Evolutionary conservation across 352 stramenopile species (phyloP), one percentile per base, ranked within the genome.

Genomic region (Plasmopara muralis): DNA sequence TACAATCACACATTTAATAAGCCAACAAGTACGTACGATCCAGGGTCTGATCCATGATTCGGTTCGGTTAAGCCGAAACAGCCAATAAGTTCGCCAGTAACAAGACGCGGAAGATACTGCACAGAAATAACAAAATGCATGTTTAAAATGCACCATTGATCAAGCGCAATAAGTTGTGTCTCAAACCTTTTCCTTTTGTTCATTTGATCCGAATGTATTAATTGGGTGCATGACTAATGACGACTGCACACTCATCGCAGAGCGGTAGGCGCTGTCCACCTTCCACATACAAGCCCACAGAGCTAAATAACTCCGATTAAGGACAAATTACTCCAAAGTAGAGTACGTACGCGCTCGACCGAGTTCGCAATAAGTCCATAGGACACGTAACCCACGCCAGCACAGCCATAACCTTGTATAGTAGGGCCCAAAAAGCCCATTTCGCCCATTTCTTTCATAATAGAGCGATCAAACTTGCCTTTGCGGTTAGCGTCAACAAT

Each of bases 11-110:
- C 20, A 25, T 25, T 25, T 3, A 3, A 25, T 25, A 25, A 25
- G 3, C 20, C 20, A 25, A 25, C 20, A 25, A 25, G 20, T 47
- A 14, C 74, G 56, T 73, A 87, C 74, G 79, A 93, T 55, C 74
- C 77, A 42, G 96, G 95, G 72, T 99, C 96, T 6, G 84, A 97
- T 50, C 96, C 96, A 82, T 98, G 94, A 74, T 98, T 98, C 9
- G 96, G 96, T 67, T 98, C 96, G 14, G 96, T 99, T 59, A 99
- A 72, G 14, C 96, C 96, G 67, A 99, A 99, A 70, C 95, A 99
- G 34, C 95, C 95, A 54, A 99, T 95, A 29, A 98, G 62, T 51
- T 98, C 88, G n/a, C 96, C 96, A 2, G 64, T 82, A 7, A 95
- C 95, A 33, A 99, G 80, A 38, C 85, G 74, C 4, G 96, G 96